Evolutionary conservation across 2,329 filamentous ascomycete species (phyloP).

Genomic region (Aspergillus tanneri): DNA sequence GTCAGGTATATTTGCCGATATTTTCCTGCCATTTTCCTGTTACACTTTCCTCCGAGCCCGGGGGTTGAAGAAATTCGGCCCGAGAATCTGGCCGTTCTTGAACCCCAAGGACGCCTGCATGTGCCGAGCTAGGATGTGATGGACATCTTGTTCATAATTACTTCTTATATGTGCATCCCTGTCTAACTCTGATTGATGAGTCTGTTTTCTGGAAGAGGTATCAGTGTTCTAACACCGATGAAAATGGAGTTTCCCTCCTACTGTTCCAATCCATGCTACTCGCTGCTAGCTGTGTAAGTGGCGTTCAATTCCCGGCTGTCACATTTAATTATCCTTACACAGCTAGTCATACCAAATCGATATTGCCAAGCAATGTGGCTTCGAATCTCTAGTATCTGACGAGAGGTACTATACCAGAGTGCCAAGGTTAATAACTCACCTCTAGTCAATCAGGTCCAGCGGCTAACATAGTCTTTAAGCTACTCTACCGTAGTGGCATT

Average conservation of each 20-base stretch:
- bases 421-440: conserved; percentile 13
- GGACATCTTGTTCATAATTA: conserved; percentile 17
- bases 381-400: conserved; percentile 10
- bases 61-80: not conserved
- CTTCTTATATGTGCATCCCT: conserved; percentile 17
- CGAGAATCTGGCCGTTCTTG: conserved; percentile 6
- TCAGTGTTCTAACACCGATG: not conserved
- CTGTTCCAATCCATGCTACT: conserved; percentile 18
- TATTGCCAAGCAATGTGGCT: conserved; percentile 15
- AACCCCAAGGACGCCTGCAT: conserved; percentile 8
- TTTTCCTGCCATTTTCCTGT: not conserved
- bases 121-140: conserved; percentile 10
- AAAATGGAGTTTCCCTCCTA: conserved; percentile 6
- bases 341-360: conserved; percentile 10
- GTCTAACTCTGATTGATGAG: conserved; percentile 15
- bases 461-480: not conserved
- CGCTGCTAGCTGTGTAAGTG: conserved; percentile 9
- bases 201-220: conserved; percentile 15
- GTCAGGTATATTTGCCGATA: not conserved
- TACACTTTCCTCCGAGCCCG: conserved; percentile 4
- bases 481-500: conserved; percentile 1
- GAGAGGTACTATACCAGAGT: conserved; percentile 15
- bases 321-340: not conserved
- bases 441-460: not conserved
- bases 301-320: not conserved